These are phyloP conservation scores for Aspergillus egyptiacus DNA, from an alignment of 495 filamentous ascomycete species.

Conservation along the genomic window DNA sequence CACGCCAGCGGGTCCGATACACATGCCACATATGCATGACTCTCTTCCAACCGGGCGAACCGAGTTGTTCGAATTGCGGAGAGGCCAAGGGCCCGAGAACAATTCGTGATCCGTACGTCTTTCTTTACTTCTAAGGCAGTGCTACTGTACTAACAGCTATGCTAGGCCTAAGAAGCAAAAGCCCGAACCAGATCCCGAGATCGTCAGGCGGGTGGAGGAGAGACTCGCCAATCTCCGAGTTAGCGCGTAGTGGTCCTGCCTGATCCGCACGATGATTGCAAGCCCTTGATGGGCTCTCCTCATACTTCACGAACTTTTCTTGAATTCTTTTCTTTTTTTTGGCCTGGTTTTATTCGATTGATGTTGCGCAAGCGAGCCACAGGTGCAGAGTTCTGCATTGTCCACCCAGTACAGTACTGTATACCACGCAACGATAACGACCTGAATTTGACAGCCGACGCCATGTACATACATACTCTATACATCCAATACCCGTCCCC, in stretches of 20 bases:
- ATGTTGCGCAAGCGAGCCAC: no score
- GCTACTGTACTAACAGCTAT: conserved; percentile 12
- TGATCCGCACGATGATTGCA: no score
- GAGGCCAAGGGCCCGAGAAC: conserved; percentile 48
- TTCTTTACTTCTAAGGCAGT: not conserved
- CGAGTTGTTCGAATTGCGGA: conserved; percentile 55
- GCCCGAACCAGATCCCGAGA: conserved; percentile 58
- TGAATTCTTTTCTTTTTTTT: not conserved
- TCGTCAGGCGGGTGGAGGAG: conserved; percentile 54
- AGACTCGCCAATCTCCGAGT: conserved; percentile 46
- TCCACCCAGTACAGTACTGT: not conserved
- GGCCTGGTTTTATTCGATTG: no score
- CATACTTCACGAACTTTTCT: no score
- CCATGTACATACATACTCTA: not conserved
- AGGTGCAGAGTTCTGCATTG: not conserved
- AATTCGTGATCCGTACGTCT: conserved; percentile 46
- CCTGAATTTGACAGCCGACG: not conserved
- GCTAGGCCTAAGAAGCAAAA: conserved; percentile 53
- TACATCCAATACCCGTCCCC: no score
- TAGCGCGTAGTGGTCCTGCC: no score
- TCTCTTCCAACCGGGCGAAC: conserved; percentile 42
- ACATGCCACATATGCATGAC: conserved; percentile 60
- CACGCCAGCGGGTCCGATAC: conserved; percentile 49
- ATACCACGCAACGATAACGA: not conserved
- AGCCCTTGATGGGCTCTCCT: not conserved